Evolutionary conservation across 2,329 filamentous ascomycete genomes (phyloP), one percentile per base, ranked within the genome.

Genomic region (Trichoderma afroharzianum): DNA sequence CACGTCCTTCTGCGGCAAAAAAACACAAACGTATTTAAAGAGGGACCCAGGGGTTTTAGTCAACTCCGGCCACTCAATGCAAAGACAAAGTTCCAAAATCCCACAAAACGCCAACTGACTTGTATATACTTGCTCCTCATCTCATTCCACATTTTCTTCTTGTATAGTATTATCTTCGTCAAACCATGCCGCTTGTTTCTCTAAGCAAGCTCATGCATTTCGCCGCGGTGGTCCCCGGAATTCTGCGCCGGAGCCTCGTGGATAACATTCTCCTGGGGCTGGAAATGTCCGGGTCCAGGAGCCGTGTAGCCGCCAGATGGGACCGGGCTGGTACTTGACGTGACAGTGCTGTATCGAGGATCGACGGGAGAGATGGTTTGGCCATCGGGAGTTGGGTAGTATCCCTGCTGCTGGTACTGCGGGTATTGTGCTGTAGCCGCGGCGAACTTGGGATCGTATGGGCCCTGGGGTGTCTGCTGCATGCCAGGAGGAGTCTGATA

Each of bases 181-280:
- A 59, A 24, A 24, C 53, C 53, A 55, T 30, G 61, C 3, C 62
- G 26, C 26, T 26, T n/a, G n/a, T n/a, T n/a, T n/a, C n/a, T n/a
- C 70, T 76, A 83, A 14, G 75, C 78, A 74, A 85, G 72, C 77
- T 85, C 83, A 57, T 84, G 82, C 71, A 84, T 81, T 69, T 83
- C 76, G 2, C 82, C 82, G 9, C 74, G 79, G 67, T 82, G 81
- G 59, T 81, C 76, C 11, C 82, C 81, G 14, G 80, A 76, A 5
- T 74, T 76, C 21, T 79, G 79, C 1, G 78, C 78, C 28, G 80
- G 79, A 1, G 81, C 82, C 76, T 85, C 83, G 71, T 84, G 77
- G 28, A 83, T 79, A 3, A 76, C 74, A 6, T 71, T 62, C 14
- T 76, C 76, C 43, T 77, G 76, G 24, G 74, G 72, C 26, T 76